Evolutionary conservation across 306 rosid genomes (phyloP).

Genomic region (Sophora flavescens): DNA sequence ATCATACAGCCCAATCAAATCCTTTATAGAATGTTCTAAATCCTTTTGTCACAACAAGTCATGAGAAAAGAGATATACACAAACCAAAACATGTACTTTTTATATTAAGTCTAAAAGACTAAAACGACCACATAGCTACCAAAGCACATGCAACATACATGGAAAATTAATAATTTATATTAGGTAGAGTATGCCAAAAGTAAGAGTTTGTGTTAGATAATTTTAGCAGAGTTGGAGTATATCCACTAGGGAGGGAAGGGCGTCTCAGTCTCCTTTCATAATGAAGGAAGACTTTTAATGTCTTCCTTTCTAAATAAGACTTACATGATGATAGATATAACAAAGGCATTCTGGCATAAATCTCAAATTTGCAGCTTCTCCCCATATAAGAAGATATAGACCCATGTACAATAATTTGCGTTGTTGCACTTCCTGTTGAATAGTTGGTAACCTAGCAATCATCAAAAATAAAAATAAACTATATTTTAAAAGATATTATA

Average conservation of each 20-base stretch:
- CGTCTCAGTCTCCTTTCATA: not conserved
- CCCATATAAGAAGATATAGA: conserved; percentile 97
- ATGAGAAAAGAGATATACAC: conserved; percentile 4
- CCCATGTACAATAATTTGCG: conserved; percentile 92
- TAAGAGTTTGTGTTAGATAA: conserved; percentile 3
- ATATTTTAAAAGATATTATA: conserved; percentile 24
- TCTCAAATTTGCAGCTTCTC: conserved; percentile 98
- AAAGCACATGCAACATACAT: conserved; percentile 22
- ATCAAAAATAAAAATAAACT: conserved; percentile 16
- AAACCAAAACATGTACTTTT: not conserved
- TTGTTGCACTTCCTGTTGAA: conserved; percentile 98
- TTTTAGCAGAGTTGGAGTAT: conserved; percentile 3
- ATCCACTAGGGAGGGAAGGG: conserved; percentile 17
- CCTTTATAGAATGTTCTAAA: not conserved
- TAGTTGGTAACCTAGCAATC: conserved; percentile 84
- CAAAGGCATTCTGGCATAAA: conserved; percentile 99
- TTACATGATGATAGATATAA: conserved; percentile 96
- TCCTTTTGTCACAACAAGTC: not conserved
- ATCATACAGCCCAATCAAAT: not conserved
- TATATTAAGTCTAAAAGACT: not conserved
- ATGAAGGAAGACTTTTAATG: conserved; percentile 9
- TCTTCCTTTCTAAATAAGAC: conserved; percentile 33
- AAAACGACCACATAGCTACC: not conserved
- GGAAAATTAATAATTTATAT: conserved; percentile 22
- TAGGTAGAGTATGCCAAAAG: conserved; percentile 9